Evolutionary conservation across 345 rosid species (phyloP).

Genomic region (Acer saccharum): DNA sequence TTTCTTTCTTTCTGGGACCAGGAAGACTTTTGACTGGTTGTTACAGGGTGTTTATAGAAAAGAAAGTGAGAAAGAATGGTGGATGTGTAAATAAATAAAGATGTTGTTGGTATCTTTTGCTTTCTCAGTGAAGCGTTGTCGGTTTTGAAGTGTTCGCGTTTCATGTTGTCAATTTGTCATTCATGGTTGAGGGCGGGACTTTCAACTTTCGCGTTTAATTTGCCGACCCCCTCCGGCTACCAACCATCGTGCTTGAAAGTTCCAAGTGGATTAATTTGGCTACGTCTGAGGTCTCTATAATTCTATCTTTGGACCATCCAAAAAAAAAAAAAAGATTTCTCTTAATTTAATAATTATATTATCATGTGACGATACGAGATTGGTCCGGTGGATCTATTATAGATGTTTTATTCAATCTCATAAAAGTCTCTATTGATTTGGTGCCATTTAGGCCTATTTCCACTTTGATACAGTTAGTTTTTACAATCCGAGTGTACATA

Average conservation of each 20-base stretch:
- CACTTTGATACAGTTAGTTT: too few relatives aligned
- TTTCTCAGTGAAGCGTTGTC: not conserved
- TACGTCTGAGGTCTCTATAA: not conserved
- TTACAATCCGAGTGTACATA: too few relatives aligned
- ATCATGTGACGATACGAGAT: too few relatives aligned
- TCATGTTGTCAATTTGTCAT: not conserved
- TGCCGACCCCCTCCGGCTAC: not conserved
- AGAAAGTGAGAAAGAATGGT: constrained; percentile 8
- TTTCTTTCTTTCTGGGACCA: not conserved
- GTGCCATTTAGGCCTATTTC: too few relatives aligned
- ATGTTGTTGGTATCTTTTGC: not conserved
- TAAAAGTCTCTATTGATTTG: too few relatives aligned
- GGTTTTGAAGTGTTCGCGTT: not conserved
- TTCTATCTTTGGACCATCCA: too few relatives aligned
- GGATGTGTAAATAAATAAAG: not conserved
- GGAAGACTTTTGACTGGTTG: constrained; percentile 1
- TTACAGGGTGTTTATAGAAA: not conserved
- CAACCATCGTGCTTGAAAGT: not conserved
- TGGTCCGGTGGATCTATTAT: too few relatives aligned
- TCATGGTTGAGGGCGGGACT: not conserved
- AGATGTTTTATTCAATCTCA: too few relatives aligned
- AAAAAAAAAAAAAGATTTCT: too few relatives aligned
- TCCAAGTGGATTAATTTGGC: not conserved
- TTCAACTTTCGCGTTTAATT: not conserved
- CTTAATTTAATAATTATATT: too few relatives aligned